Evolutionary conservation across 495 filamentous ascomycete species (phyloP).

Genomic region (Neurospora sp.): DNA sequence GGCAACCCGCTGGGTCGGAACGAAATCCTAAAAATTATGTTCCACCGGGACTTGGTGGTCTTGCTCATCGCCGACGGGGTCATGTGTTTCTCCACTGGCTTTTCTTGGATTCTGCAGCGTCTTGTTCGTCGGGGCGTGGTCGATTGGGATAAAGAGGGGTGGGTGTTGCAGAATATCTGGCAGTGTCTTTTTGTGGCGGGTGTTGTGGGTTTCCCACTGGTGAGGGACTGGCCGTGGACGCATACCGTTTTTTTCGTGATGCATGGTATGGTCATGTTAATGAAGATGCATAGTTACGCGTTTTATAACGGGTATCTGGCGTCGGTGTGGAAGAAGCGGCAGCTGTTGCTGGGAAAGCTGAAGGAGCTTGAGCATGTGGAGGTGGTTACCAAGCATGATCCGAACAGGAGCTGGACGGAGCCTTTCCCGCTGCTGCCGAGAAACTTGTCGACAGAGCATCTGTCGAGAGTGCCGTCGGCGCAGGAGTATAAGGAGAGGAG

Average conservation of each 20-base stretch:
- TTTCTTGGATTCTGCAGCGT: conserved; percentile 51
- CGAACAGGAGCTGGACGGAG: conserved; percentile 25
- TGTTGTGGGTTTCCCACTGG: conserved; percentile 49
- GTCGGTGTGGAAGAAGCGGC: conserved; percentile 41
- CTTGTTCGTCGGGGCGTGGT: conserved; percentile 41
- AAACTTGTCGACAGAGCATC: conserved; percentile 26
- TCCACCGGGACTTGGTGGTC: conserved; percentile 51
- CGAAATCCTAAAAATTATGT: conserved; percentile 60
- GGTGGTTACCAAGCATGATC: conserved; percentile 7
- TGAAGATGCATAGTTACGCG: conserved; percentile 71
- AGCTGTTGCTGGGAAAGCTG: conserved; percentile 20
- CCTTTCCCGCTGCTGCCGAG: conserved; percentile 11
- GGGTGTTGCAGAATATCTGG: conserved; percentile 62
- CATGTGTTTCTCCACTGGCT: conserved; percentile 48
- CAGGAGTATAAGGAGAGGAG: conserved; percentile 29
- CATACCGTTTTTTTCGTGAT: conserved; percentile 59
- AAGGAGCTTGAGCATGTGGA: conserved; percentile 25
- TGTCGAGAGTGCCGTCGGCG: conserved; percentile 27
- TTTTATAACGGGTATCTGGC: conserved; percentile 70
- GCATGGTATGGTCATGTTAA: conserved; percentile 59
- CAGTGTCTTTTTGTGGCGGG: conserved; percentile 48
- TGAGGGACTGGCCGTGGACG: conserved; percentile 69
- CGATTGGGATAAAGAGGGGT: conserved; percentile 53
- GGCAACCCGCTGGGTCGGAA: conserved; percentile 55
- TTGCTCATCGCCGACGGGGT: conserved; percentile 55